Evolutionary conservation across 1,139 yeast species (phyloP), one percentile per base, ranked within the genome.

Genomic region (Candida glucosophila): DNA sequence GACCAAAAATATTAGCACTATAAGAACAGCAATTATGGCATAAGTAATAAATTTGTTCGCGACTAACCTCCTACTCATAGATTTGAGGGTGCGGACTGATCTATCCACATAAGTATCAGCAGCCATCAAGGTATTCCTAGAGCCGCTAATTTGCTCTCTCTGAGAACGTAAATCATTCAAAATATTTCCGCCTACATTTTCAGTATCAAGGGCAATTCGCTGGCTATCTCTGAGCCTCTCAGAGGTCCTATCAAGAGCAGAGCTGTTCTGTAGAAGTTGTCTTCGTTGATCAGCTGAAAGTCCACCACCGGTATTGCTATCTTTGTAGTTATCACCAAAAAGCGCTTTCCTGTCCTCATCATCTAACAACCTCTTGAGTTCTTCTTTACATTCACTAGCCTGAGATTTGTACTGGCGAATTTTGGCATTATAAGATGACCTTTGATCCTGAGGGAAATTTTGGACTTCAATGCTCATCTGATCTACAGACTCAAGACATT

Each of bases 21-120:
- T 75, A 44, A 92, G 68, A 10, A 90, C 88, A 2, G 82, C 95
- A 32, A 92, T 90, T 32, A 92, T 90, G n/a, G 94, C 95, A 43
- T 86, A 85, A 32, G 95, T 86, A 35, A 92, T 83, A 41, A 88
- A 68, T 52, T 86, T 80, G 55, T 92, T 92, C 4, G 97, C 93
- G n/a, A 93, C 88, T 65, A 90, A 68, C 44, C 98, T 62, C 52
- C 97, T 69, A 16, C 95, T 80, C 98, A 92, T 92, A 13, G 85
- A 70, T 43, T 85, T 77, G 44, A 92, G 61, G 1, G 98, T 92
- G 32, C 81, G 73, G 32, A 92, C 72, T 29, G 93, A 78, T 47
- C 80, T 77, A 52, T 90, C 98, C 28, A 92, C 95, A 44, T 88
- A 86, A 1, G 81, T 75, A 47, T 92, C 97, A 0, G 98, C 97